Conservation (phyloP, 352 stramenopile genomes). For the Phytophthora boehmeriae region DNA sequence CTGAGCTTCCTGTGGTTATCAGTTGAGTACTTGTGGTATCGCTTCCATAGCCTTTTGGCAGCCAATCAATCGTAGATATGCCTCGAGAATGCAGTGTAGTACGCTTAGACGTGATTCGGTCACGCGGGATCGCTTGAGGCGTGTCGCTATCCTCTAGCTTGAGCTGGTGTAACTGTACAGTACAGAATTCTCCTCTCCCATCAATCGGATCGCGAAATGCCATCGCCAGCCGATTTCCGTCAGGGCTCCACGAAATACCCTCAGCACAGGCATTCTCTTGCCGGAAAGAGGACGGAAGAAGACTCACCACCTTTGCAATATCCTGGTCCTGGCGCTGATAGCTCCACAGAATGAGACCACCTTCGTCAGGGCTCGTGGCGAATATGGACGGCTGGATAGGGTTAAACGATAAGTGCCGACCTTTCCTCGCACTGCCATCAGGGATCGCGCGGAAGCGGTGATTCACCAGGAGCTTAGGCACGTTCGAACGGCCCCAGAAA, state of each 20-base stretch:
- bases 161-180: slow-evolving; percentile 74
- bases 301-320: slow-evolving; percentile 62
- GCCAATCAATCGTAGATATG: slow-evolving; percentile 75
- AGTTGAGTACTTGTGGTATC: slow-evolving; percentile 53
- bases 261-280: slow-evolving; percentile 68
- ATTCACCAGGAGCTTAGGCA: slow-evolving; percentile 73
- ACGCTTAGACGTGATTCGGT: slow-evolving; percentile 64
- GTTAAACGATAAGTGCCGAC: slow-evolving; percentile 79
- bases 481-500: slow-evolving; percentile 75
- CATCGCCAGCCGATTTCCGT: slow-evolving; percentile 77
- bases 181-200: slow-evolving; percentile 73
- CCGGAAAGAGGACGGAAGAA: slow-evolving; percentile 68
- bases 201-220: slow-evolving; percentile 75
- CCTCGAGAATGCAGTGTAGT: slow-evolving; percentile 66
- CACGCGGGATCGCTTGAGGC: slow-evolving; percentile 50
- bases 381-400: slow-evolving; percentile 75
- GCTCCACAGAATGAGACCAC: slow-evolving; percentile 79
- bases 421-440: slow-evolving; percentile 71
- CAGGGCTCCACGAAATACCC: slow-evolving; percentile 76
- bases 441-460: slow-evolving; percentile 63
- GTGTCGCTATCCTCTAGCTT: slow-evolving; percentile 49
- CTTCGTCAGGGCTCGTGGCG: slow-evolving; percentile 79
- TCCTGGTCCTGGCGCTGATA: slow-evolving; percentile 69
- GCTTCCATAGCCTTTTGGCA: slow-evolving; percentile 56
- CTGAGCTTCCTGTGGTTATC: slow-evolving; percentile 70